These are phyloP conservation scores for Francoa sonchifolia DNA, from an alignment of 441 rosid species.

Conservation along the genomic window DNA sequence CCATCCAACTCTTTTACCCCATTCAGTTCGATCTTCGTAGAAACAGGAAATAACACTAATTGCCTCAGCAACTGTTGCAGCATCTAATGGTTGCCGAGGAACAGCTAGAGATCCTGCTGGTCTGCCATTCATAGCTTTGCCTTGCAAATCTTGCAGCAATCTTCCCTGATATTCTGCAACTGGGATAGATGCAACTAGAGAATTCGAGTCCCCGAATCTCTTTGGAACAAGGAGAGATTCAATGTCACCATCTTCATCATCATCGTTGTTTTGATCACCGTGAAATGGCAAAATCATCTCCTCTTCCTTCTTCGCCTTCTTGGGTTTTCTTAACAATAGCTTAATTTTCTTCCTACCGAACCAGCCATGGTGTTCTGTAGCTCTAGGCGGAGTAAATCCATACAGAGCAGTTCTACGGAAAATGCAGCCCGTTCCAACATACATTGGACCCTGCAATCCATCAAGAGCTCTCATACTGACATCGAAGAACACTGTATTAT, in stretches of 20 bases:
- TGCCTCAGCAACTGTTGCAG: constrained; percentile 76
- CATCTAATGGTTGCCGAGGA: constrained; percentile 67
- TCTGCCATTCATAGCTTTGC: constrained; percentile 45
- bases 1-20: constrained; percentile 74
- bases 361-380: constrained; percentile 58
- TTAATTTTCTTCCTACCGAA: constrained; percentile 51
- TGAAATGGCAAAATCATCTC: constrained; percentile 33
- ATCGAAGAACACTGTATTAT: constrained; percentile 83
- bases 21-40: constrained; percentile 67
- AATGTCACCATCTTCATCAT: constrained; percentile 45
- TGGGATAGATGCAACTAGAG: constrained; percentile 59
- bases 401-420: constrained; percentile 79
- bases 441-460: constrained; percentile 83
- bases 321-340: constrained; percentile 39
- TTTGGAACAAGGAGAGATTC: constrained; percentile 58
- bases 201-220: constrained; percentile 61
- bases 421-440: constrained; percentile 85
- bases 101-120: constrained; percentile 71
- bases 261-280: constrained; percentile 17
- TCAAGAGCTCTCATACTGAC: constrained; percentile 85
- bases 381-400: constrained; percentile 72
- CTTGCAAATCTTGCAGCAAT: constrained; percentile 50
- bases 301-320: constrained; percentile 39
- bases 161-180: constrained; percentile 76
- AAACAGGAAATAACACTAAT: constrained; percentile 79